Conservation (phyloP, 2,329 filamentous ascomycete genomes). For the Paraphoma sp. region DNA sequence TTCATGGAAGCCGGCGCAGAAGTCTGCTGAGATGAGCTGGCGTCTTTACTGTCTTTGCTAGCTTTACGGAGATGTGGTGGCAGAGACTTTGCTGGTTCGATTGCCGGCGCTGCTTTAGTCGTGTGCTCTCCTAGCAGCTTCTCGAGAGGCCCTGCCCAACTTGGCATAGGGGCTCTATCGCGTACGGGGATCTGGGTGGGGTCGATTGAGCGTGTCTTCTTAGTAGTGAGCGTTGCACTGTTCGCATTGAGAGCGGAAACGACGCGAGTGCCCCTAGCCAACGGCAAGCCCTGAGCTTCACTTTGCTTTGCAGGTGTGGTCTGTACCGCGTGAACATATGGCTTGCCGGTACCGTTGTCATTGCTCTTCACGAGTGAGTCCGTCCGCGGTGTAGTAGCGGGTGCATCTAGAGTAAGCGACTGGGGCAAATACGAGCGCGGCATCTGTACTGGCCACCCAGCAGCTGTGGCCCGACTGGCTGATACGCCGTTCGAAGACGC, state of each 20-base stretch:
- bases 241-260: too few relatives aligned
- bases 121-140: slow-evolving; percentile 5
- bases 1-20: too few relatives aligned
- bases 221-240: neutral
- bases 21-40: too few relatives aligned
- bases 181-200: neutral
- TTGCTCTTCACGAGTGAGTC: too few relatives aligned
- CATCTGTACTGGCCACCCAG: neutral
- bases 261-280: too few relatives aligned
- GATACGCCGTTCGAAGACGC: neutral
- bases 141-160: slow-evolving; percentile 1
- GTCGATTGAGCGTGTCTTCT: neutral
- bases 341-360: too few relatives aligned
- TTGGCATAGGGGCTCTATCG: neutral
- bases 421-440: neutral
- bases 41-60: too few relatives aligned
- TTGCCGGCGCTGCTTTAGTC: neutral
- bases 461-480: neutral
- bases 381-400: neutral
- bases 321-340: too few relatives aligned
- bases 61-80: slow-evolving; percentile 6
- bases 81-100: neutral
- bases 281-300: neutral
- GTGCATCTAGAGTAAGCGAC: neutral
- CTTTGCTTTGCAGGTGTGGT: neutral